A percentile compares a stretch with the other conserved stretches of the same genome.
Conservation (phyloP, 257 asterid species). For the Fraxinus quadrangulata region DNA sequence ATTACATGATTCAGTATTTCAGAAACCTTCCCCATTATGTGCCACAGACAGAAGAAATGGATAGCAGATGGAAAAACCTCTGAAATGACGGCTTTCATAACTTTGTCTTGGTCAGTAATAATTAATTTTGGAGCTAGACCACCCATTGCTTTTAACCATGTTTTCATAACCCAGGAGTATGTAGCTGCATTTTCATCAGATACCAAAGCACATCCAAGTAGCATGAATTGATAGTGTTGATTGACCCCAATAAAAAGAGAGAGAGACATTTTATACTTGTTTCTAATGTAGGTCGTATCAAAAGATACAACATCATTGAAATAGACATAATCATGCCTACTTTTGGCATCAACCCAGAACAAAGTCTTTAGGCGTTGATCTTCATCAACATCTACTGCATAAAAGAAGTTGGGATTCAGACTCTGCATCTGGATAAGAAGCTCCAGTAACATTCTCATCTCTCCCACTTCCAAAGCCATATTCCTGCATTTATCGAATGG, state of each 20-base stretch:
- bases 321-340: constrained; percentile 77
- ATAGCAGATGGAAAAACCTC: constrained; percentile 68
- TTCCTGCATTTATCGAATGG: constrained; percentile 73
- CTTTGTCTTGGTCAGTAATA: constrained; percentile 77
- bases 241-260: constrained; percentile 86
- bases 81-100: constrained; percentile 54
- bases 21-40: constrained; percentile 70
- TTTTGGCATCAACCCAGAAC: constrained; percentile 90
- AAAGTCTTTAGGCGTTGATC: constrained; percentile 73
- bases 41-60: constrained; percentile 78
- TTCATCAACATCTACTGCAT: constrained; percentile 76
- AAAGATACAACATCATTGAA: constrained; percentile 83
- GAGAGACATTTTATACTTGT: constrained; percentile 85
- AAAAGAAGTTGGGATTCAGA: constrained; percentile 74
- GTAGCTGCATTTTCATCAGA: constrained; percentile 75
- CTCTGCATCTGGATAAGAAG: constrained; percentile 81
- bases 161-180: constrained; percentile 76
- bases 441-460: constrained; percentile 56
- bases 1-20: constrained; percentile 63
- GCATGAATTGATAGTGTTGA: constrained; percentile 91
- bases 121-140: constrained; percentile 76
- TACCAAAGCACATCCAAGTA: constrained; percentile 92
- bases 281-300: constrained; percentile 78
- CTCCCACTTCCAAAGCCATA: constrained; percentile 64
- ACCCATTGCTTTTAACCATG: constrained; percentile 92